These are phyloP conservation scores for Vanderwaltozyma polyspora DNA, from an alignment of 805 yeast genomes.

Conservation along the genomic window DNA sequence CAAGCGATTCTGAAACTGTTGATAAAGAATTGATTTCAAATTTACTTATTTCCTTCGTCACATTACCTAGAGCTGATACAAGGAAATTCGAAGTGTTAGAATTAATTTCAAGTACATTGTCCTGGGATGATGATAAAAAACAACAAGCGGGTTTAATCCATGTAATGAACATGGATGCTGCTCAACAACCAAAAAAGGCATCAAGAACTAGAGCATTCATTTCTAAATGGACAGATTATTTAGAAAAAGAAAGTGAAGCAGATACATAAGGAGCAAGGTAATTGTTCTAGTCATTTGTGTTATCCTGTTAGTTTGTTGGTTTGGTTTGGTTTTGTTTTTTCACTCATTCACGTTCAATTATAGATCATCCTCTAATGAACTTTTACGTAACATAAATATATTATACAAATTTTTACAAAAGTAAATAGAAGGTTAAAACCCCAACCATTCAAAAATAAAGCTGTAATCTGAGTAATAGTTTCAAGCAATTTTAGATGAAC, in stretches of 20 bases:
- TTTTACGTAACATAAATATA: too few species aligned
- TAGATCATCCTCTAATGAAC: too few species aligned
- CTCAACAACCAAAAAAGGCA: conserved; percentile 9
- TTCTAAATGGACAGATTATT: conserved; percentile 67
- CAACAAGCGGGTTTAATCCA: conserved; percentile 59
- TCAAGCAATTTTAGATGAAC: too few species aligned
- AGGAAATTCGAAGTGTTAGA: conserved; percentile 88
- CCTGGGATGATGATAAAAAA: conserved; percentile 78
- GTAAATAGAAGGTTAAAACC: too few species aligned
- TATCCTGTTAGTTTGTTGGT: too few species aligned
- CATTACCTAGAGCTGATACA: conserved; percentile 84
- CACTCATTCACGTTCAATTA: too few species aligned
- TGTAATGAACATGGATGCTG: conserved; percentile 2
- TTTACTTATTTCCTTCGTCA: conserved; percentile 70
- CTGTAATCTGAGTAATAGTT: too few species aligned
- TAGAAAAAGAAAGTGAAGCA: conserved; percentile 55
- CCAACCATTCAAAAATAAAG: too few species aligned
- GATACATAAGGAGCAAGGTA: neutral
- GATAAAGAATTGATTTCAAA: conserved; percentile 87
- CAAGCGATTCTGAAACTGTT: conserved; percentile 61
- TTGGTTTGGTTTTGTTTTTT: too few species aligned
- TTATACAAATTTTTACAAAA: too few species aligned
- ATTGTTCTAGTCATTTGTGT: neutral
- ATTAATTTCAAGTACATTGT: conserved; percentile 68
- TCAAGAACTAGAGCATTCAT: conserved; percentile 48